phyloP scores from a whole-genome alignment of 2,329 filamentous ascomycete genomes.

The Venturia carpophila region DNA sequence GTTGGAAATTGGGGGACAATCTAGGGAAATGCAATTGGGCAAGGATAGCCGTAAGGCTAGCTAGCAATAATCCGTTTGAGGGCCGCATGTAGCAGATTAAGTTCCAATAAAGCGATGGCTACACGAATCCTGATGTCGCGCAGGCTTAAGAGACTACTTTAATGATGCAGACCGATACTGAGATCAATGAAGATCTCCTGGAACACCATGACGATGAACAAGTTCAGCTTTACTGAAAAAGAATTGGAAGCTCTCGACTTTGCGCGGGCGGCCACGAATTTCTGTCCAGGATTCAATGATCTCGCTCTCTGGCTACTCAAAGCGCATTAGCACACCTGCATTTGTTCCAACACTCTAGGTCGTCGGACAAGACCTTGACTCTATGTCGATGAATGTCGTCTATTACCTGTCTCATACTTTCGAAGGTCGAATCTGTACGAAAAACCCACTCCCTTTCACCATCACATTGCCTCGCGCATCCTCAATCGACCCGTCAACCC shows the following conservation, averaged over 20 bases:
- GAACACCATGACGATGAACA: too few species aligned
- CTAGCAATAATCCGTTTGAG: not conserved
- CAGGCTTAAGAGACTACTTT: not conserved
- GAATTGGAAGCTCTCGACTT: too few species aligned
- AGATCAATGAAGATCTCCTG: too few species aligned
- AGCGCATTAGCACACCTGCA: too few species aligned
- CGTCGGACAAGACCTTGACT: not conserved
- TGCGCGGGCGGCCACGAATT: too few species aligned
- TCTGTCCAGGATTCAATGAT: too few species aligned
- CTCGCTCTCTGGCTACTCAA: too few species aligned
- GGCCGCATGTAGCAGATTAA: not conserved
- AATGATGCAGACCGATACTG: not conserved
- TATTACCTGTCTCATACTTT: not conserved
- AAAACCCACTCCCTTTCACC: slow-evolving; percentile 7
- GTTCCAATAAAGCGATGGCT: too few species aligned
- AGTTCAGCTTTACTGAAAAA: too few species aligned
- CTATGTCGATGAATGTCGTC: not conserved
- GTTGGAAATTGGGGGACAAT: not conserved
- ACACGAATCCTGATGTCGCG: not conserved
- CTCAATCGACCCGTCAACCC: slow-evolving; percentile 10
- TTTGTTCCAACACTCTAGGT: not conserved
- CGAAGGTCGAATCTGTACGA: not conserved
- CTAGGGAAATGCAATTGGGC: not conserved
- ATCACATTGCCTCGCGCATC: not conserved
- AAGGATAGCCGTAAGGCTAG: not conserved